Evolutionary conservation across 2,329 filamentous ascomycete species (phyloP), one percentile per base, ranked within the genome.

Genomic region (Emydomyces testavorans): DNA sequence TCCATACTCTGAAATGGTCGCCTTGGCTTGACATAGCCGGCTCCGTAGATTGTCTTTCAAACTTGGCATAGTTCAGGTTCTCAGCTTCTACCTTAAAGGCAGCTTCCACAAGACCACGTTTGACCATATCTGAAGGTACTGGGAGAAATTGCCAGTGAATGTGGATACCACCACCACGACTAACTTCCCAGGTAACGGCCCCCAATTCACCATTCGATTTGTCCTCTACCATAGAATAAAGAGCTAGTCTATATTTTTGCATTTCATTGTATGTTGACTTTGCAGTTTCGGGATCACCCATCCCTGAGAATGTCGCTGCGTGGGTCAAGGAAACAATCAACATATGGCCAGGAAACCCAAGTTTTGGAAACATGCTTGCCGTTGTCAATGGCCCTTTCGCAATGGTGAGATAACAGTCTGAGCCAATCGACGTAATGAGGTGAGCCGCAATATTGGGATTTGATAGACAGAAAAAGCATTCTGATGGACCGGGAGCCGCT

Each of bases 391-490:
- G 89, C 0, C 92, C 92, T 64, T 94, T 95, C 50, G 92, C 87
- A 20, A 84, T 92, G 23, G 92, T 94, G 47, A 96, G 68, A 64
- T 96, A 96, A 46, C 80, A 76, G 51, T 94, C 84, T 15, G 88
- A 81, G 46, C 85, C 92, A 54, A 98, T 90, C 21, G 84, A 88
- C 54, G 84, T 83, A 58, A 95, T 83, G 65, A 98, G 83, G 66
- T 98, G 90, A 1, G 82, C 83, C 45, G 85, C 83, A 37, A 92
- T 72, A 52, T 83, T 83, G 4, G 84, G 79, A 63, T 94, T 95
- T 4, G 86, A 89, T 8, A 98, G 75, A 62, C 92, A 98, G 71
- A 98, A 96, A 72, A 92, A 98, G 68, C 92, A 98, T 58, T 83
- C 77, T 45, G 82, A 81, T 1, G 86, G 87, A 0, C 81, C 79